A percentile compares a stretch with the other conserved stretches of the same genome.
These are phyloP conservation scores for Pulveroboletus sp. DNA, from an alignment of 768 basidiomycete species.

Conservation along the genomic window DNA sequence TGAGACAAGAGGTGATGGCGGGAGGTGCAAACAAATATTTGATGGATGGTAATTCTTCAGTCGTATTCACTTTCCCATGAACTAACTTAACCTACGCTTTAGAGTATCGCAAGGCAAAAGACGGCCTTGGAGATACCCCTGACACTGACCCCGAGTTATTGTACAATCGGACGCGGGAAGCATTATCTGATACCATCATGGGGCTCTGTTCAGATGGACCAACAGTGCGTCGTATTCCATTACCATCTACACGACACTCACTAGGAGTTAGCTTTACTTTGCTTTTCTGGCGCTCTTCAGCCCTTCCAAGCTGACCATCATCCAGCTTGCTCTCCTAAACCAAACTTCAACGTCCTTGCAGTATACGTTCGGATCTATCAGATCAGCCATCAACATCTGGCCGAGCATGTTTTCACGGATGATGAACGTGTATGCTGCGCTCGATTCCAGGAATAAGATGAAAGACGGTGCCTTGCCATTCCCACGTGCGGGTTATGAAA, in stretches of 20 bases:
- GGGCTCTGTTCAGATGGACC: slow-evolving; percentile 17
- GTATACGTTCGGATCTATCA: slow-evolving; percentile 19
- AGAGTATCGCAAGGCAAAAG: slow-evolving; percentile 23
- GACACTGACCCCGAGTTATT: slow-evolving; percentile 11
- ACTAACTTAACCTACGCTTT: background rate
- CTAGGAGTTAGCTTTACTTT: slow-evolving; percentile 22
- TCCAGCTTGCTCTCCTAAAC: slow-evolving; percentile 30
- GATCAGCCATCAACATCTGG: slow-evolving; percentile 1
- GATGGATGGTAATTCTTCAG: background rate
- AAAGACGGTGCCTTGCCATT: slow-evolving; percentile 25
- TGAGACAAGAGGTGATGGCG: slow-evolving; percentile 24
- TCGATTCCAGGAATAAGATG: slow-evolving; percentile 22
- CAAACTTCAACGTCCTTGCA: slow-evolving; percentile 24
- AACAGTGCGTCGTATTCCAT: slow-evolving; percentile 7
- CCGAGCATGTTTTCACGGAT: slow-evolving; percentile 20
- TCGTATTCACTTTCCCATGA: background rate
- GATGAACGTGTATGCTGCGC: slow-evolving; percentile 19
- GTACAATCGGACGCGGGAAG: slow-evolving; percentile 6
- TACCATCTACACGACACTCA: background rate
- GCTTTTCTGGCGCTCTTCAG: slow-evolving; percentile 24
- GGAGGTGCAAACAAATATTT: slow-evolving; percentile 16
- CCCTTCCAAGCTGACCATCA: slow-evolving; percentile 27
- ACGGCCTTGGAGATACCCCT: slow-evolving; percentile 16
- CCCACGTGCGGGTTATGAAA: slow-evolving; percentile 18
- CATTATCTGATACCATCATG: slow-evolving; percentile 5